Evolutionary conservation across 805 yeast genomes (phyloP), one percentile per base, ranked within the genome.

Genomic region (Nakazawaea pomicola): DNA sequence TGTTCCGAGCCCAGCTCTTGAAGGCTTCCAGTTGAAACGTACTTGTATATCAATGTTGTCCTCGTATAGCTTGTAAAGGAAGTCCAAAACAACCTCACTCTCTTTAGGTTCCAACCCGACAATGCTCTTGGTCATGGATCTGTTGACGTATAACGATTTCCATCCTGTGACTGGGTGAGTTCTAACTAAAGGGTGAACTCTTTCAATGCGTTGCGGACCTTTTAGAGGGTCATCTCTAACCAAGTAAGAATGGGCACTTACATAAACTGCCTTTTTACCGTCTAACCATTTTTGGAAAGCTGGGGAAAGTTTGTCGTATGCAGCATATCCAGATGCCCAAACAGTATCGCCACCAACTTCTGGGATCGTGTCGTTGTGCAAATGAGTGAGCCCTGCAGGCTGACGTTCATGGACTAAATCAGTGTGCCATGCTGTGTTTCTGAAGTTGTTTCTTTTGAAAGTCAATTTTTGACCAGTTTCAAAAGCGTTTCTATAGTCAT

Each of bases 141-240:
- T 64, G 52, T 74, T 72, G 29, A 74, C 71, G 46, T 62, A 76
- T 44, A 76, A 57, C 1, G 78, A 62, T 55, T 77, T 77, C 70
- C 73, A 64, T 33, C 80, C 80, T 15, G 82, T 76, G 14, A 67
- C 74, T 4, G 83, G 83, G 49, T 78, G 79, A 29, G 80, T 74
- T 58, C 83, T 69, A 21, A 78, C 68, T 17, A 78, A 44, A 2
- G 81, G 82, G 55, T 78, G 83, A 41, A 68, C 74, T 50, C 77
- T 66, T 48, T 65, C 76, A 42, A 76, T 61, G 40, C 64, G 63
- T 32, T 62, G 61, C 15, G 67, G 68, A 9, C 71, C 67, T 37
- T 57, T 56, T 19, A 73, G 58, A 9, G 74, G 74, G 16, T 64
- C 58, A 6, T 64, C 59, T 45, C 74, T 64, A 41, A 69, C 68